Percentiles rank a stretch among this genome's conserved stretches.
Evolutionary conservation across 805 yeast genomes (phyloP).

Genomic region (Starmerella potacharoeniae): DNA sequence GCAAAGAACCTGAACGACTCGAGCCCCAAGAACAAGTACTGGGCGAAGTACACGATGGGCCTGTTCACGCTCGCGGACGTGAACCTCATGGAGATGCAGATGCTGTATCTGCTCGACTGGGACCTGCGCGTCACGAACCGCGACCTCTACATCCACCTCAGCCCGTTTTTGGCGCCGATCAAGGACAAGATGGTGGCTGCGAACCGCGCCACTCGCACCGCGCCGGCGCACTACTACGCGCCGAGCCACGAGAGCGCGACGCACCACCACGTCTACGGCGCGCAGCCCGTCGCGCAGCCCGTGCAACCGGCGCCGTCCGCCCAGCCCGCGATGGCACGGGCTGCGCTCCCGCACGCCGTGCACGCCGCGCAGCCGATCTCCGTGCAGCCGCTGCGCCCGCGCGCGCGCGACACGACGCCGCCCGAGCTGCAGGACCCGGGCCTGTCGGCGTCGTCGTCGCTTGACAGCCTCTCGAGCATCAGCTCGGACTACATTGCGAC

Average conservation of each 20-base stretch:
- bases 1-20: constrained; percentile 90
- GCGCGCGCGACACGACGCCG: constrained; percentile 9
- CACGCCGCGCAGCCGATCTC: constrained; percentile 1
- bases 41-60: constrained; percentile 90
- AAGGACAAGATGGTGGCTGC: constrained; percentile 37
- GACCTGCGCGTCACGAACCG: constrained; percentile 56
- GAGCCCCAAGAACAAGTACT: constrained; percentile 88
- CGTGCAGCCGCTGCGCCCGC: constrained; percentile 13
- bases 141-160: constrained; percentile 58
- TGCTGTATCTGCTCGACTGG: constrained; percentile 77
- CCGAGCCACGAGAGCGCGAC: background rate
- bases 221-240: constrained; percentile 3
- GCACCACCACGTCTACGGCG: background rate
- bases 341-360: background rate
- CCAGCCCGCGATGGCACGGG: background rate
- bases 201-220: constrained; percentile 4
- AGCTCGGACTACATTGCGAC: constrained; percentile 15
- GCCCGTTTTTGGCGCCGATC: constrained; percentile 67
- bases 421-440: constrained; percentile 15
- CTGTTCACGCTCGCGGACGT: constrained; percentile 65
- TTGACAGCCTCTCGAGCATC: constrained; percentile 21
- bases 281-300: background rate
- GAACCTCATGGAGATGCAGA: constrained; percentile 82
- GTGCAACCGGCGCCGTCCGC: background rate
- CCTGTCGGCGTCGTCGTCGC: constrained; percentile 22